Evolutionary conservation across 352 stramenopile species (phyloP), one percentile per base, ranked within the genome.

Genomic region (Halophytophthora batemanensis): DNA sequence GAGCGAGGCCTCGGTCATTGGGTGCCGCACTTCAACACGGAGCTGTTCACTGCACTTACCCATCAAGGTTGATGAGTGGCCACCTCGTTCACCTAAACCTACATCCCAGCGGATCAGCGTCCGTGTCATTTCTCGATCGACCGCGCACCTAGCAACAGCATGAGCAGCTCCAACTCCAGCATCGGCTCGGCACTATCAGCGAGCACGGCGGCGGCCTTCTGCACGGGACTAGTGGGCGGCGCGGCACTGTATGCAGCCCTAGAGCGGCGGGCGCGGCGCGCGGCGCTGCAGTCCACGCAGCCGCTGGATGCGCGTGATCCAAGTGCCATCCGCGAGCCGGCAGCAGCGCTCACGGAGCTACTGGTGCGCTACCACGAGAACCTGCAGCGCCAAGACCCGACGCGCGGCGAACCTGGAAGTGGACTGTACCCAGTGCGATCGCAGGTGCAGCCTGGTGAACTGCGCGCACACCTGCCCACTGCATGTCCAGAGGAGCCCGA

Each of bases 321-420:
- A 2, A 60, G 54, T n/a, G 73, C 63, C 28, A 74, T 82, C 40
- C 67, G 59, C 40, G 59, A 74, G 49, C 61, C 69, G 11, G 64
- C 64, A 6, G 70, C 73, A 13, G 70, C 57, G 1, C 55, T 86
- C 14, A 75, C 75, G 14, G 72, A 86, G 29, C 57, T 87, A 40
- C 67, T 90, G 45, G 64, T 82, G 40, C 61, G 70, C 42, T 90
- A 90, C 64, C 72, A 78, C 44, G 59, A 76, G 38, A 72, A 78
- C 36, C 50, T 90, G 12, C 60, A 82, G 35, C 60, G 66, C 42
- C 41, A 52, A 6, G 66, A 79, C 44, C 22, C 45, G 23, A 31
- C 57, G 14, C 64, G 64, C 29, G 68, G 71, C 40, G 56, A 74
- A 15, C 44, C 58, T 0, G 55, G 68, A 22, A 73, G 48, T 22